Conservation (phyloP, 1,284 basidiomycete genomes). For the Chalciporus piperatoides region DNA sequence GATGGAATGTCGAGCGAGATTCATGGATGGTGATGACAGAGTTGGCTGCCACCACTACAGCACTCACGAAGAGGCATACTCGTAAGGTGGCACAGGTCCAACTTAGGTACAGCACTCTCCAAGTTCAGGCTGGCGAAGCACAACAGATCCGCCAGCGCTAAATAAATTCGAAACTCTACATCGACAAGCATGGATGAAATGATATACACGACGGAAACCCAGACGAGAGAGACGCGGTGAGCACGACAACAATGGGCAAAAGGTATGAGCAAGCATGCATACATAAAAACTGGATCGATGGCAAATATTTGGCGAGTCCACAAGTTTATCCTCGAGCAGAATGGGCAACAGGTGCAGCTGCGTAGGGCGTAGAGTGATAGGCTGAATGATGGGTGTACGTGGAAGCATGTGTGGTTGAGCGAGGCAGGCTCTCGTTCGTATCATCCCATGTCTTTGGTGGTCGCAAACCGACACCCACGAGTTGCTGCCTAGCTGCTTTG, state of each 20-base stretch:
- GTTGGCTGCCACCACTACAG: conserved; percentile 3
- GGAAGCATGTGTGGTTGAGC: conserved; percentile 24
- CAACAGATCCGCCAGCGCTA: neutral
- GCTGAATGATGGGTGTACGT: conserved; percentile 28
- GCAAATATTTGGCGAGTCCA: conserved; percentile 23
- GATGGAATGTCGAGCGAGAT: conserved; percentile 85
- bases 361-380: conserved; percentile 28
- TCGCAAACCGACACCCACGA: conserved; percentile 64
- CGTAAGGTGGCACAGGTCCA: neutral
- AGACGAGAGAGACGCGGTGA: conserved; percentile 6
- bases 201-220: conserved; percentile 22
- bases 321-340: conserved; percentile 29
- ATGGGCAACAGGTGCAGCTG: conserved; percentile 29
- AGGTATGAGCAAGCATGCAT: conserved; percentile 25
- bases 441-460: conserved; percentile 76
- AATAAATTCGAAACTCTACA: conserved; percentile 15
- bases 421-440: conserved; percentile 40
- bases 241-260: conserved; percentile 15
- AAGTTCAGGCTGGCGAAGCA: neutral
- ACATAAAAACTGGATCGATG: conserved; percentile 11
- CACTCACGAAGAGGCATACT: neutral
- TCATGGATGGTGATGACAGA: conserved; percentile 53
- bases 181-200: conserved; percentile 7
- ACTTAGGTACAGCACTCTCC: neutral
- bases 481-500: conserved; percentile 68